These are phyloP conservation scores for Pyrenophora tritici-repentis DNA, from an alignment of 2,329 filamentous ascomycete species.

Conservation along the genomic window DNA sequence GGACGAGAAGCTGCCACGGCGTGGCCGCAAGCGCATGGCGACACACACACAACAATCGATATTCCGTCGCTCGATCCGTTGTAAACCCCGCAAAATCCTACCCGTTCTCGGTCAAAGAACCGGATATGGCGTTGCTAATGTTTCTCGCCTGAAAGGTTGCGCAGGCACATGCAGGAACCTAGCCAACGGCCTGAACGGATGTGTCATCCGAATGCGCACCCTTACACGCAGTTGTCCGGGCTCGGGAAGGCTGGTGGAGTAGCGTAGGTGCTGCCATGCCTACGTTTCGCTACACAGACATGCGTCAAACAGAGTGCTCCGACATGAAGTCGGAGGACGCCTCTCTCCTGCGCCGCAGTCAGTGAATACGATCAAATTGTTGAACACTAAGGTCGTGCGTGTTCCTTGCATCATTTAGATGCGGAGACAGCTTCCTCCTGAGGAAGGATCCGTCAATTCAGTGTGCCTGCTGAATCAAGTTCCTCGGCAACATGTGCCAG, in stretches of 20 bases:
- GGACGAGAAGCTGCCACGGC: neutral
- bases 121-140: conserved; percentile 16
- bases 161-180: conserved; percentile 20
- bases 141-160: conserved; percentile 6
- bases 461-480: conserved; percentile 3
- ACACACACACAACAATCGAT: conserved; percentile 9
- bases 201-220: conserved; percentile 19
- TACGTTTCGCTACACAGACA: conserved; percentile 5
- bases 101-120: conserved; percentile 29
- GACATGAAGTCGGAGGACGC: no score
- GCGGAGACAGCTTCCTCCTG: conserved; percentile 7
- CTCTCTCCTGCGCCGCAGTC: neutral
- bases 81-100: conserved; percentile 24
- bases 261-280: conserved; percentile 8
- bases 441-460: conserved; percentile 22
- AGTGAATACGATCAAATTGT: neutral
- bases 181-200: conserved; percentile 18
- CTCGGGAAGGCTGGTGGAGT: conserved; percentile 2
- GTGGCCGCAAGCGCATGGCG: conserved; percentile 2
- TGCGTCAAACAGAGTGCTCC: no score
- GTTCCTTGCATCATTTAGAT: conserved; percentile 15
- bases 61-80: conserved; percentile 7
- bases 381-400: conserved; percentile 5
- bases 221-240: conserved; percentile 9
- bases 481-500: conserved; percentile 18